A percentile compares a stretch with the other conserved stretches of the same genome.
These are phyloP conservation scores for Lentinus polychrous DNA, from an alignment of 1,284 basidiomycete species.

Conservation along the genomic window DNA sequence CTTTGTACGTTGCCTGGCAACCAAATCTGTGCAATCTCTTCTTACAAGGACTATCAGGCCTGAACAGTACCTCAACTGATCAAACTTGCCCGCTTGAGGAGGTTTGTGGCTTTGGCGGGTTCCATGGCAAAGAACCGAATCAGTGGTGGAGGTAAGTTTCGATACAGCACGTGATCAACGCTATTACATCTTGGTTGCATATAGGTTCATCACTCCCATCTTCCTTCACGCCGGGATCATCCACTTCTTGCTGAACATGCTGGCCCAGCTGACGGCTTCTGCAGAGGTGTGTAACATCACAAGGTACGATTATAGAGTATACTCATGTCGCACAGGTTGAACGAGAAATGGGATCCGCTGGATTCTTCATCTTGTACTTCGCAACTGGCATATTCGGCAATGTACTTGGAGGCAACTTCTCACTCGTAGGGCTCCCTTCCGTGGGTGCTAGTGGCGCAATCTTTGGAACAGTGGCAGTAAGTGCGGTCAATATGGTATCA, in stretches of 20 bases:
- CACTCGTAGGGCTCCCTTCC: slow-evolving; percentile 86
- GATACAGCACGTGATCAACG: not conserved
- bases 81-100: slow-evolving; percentile 73
- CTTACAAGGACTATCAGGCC: slow-evolving; percentile 34
- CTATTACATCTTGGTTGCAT: not conserved
- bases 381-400: slow-evolving; percentile 90
- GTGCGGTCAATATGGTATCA: slow-evolving; percentile 13
- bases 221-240: slow-evolving; percentile 92
- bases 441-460: slow-evolving; percentile 92
- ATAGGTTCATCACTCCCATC: slow-evolving; percentile 77
- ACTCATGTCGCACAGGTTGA: slow-evolving; percentile 51
- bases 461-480: slow-evolving; percentile 84
- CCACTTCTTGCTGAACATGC: slow-evolving; percentile 84
- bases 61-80: slow-evolving; percentile 73
- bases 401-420: slow-evolving; percentile 86
- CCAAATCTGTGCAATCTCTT: not conserved
- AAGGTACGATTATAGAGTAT: not conserved
- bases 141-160: slow-evolving; percentile 77
- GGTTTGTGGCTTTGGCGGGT: slow-evolving; percentile 87
- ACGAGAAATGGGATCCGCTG: slow-evolving; percentile 78
- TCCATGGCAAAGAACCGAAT: slow-evolving; percentile 61
- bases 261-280: slow-evolving; percentile 77
- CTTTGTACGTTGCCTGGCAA: slow-evolving; percentile 44
- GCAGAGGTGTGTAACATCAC: slow-evolving; percentile 51
- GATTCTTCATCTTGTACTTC: slow-evolving; percentile 81